phyloP scores from a whole-genome alignment of 2,329 filamentous ascomycete species.

The Xylariaceae sp. region DNA sequence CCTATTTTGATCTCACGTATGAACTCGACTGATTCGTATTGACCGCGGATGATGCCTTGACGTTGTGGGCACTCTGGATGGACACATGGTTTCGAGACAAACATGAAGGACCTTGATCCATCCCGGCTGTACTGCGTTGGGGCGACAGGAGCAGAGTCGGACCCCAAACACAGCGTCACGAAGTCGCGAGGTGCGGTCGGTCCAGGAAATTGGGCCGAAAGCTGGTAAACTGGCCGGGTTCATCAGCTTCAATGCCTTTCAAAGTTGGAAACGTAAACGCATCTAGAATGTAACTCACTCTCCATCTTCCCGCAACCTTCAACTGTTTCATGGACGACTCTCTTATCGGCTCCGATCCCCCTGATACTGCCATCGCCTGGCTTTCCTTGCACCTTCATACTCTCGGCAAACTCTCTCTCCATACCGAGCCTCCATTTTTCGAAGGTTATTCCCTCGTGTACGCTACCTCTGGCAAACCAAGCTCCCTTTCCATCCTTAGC shows the following conservation, averaged over 20 bases:
- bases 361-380: conserved; percentile 73
- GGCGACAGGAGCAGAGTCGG: conserved; percentile 44
- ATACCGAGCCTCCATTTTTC: conserved; percentile 73
- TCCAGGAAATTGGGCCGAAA: conserved; percentile 85
- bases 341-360: conserved; percentile 78
- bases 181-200: conserved; percentile 88
- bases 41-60: conserved; percentile 72
- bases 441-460: conserved; percentile 76
- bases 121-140: conserved; percentile 18
- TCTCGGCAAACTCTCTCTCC: conserved; percentile 74
- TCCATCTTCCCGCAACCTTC: conserved; percentile 60
- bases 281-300: conserved; percentile 37
- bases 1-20: conserved; percentile 74
- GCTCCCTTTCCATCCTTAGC: conserved; percentile 77
- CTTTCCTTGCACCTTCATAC: conserved; percentile 63
- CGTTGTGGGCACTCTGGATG: conserved; percentile 70
- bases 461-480: conserved; percentile 84
- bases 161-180: conserved; percentile 72
- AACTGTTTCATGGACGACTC: conserved; percentile 59
- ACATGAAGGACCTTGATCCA: conserved; percentile 66
- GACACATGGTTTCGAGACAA: conserved; percentile 78
- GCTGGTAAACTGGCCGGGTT: conserved; percentile 63
- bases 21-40: conserved; percentile 88
- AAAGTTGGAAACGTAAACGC: conserved; percentile 1
- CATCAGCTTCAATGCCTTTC: conserved; percentile 6